Percentiles rank a stretch among this genome's conserved stretches.
Conservation (phyloP, 352 stramenopile genomes). For the Phytophthora kernoviae region DNA sequence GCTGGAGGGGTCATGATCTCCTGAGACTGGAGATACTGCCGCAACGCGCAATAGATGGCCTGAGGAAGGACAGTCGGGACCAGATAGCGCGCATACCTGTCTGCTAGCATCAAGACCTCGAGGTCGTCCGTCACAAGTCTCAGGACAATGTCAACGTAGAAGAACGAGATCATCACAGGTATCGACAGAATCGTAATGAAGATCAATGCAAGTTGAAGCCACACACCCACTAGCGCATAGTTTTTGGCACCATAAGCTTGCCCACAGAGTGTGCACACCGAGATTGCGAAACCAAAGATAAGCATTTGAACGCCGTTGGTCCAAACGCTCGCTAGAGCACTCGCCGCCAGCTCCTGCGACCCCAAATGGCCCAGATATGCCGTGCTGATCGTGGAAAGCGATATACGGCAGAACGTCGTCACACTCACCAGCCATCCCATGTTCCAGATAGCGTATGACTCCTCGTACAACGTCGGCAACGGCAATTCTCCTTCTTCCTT, state of each 20-base stretch:
- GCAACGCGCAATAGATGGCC: conserved; percentile 72
- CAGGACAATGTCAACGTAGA: conserved; percentile 81
- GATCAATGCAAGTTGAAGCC: conserved; percentile 80
- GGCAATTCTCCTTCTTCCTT: conserved; percentile 25
- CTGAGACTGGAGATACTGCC: conserved; percentile 82
- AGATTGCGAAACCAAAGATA: conserved; percentile 80
- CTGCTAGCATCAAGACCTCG: conserved; percentile 62
- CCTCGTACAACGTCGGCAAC: conserved; percentile 46
- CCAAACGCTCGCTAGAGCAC: conserved; percentile 77
- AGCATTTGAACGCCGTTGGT: conserved; percentile 82
- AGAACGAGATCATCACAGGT: conserved; percentile 84
- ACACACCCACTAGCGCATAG: conserved; percentile 76
- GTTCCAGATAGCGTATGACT: conserved; percentile 73
- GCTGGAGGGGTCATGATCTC: conserved; percentile 82
- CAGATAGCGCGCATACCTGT: conserved; percentile 68
- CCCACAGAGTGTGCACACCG: conserved; percentile 79
- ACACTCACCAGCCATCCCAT: conserved; percentile 88
- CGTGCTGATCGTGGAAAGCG: conserved; percentile 75
- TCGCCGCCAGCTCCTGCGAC: conserved; percentile 75
- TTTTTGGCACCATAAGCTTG: conserved; percentile 84
- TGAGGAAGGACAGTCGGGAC: conserved; percentile 70
- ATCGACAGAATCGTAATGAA: conserved; percentile 78
- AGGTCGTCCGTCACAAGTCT: conserved; percentile 68
- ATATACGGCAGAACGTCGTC: conserved; percentile 80
- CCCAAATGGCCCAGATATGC: conserved; percentile 82